Conservation (phyloP, 306 rosid genomes). For the Cicer judaicum region DNA sequence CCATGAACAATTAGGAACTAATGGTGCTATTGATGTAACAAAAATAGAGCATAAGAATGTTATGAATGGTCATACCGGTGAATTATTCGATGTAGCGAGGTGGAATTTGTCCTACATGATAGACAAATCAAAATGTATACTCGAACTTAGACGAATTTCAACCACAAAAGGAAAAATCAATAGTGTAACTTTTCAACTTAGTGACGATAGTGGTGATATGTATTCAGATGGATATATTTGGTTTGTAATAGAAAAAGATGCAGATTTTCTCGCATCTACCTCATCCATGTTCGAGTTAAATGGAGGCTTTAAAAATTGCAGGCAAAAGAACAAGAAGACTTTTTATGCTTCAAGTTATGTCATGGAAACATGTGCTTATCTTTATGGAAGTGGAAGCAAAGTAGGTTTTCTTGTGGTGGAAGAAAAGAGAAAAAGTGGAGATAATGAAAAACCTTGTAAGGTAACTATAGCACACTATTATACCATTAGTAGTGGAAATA, state of each 20-base stretch:
- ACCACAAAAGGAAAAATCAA: not conserved
- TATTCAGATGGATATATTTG: not conserved
- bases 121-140: not conserved
- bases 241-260: not conserved
- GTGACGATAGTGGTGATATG: not conserved
- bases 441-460: not conserved
- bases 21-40: not conserved
- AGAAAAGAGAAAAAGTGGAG: not conserved
- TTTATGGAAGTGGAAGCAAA: constrained; percentile 2
- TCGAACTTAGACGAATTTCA: not conserved
- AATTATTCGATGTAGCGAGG: not conserved
- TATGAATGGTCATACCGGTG: not conserved
- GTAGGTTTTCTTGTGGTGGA: not conserved
- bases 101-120: not conserved
- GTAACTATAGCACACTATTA: constrained; percentile 12
- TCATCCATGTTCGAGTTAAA: not conserved
- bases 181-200: not conserved
- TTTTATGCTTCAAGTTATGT: not conserved
- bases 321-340: not conserved
- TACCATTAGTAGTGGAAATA: not conserved
- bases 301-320: constrained; percentile 1
- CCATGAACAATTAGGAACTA: not conserved
- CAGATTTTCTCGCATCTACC: not conserved
- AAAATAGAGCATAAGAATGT: not conserved
- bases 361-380: not conserved